Conservation (phyloP, 306 rosid genomes). For the Cercis canadensis region DNA sequence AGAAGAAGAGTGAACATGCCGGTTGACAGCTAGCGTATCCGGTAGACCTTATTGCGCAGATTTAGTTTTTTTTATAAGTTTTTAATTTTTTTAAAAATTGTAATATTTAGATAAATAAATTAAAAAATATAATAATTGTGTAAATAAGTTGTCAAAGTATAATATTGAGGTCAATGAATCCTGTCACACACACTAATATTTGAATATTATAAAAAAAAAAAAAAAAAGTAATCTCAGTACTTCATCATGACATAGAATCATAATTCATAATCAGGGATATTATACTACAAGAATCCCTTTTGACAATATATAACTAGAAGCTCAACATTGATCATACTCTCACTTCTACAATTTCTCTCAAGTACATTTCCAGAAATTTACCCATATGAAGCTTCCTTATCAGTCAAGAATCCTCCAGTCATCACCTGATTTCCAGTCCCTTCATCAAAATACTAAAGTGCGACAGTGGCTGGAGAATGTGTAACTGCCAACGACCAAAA, state of each 20-base stretch:
- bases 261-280: slow-evolving; percentile 12
- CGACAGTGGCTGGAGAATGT: too few species aligned
- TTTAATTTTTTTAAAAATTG: too few species aligned
- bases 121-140: too few species aligned
- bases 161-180: too few species aligned
- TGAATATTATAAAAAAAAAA: neutral
- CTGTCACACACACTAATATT: too few species aligned
- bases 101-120: too few species aligned
- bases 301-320: slow-evolving; percentile 26
- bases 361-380: slow-evolving; percentile 44
- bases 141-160: too few species aligned
- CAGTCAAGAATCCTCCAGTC: slow-evolving; percentile 98
- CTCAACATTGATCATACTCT: slow-evolving; percentile 10
- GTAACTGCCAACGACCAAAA: too few species aligned
- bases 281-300: slow-evolving; percentile 17
- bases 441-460: slow-evolving; percentile 95
- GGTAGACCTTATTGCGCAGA: too few species aligned
- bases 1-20: too few species aligned
- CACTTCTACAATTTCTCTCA: slow-evolving; percentile 12
- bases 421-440: slow-evolving; percentile 97
- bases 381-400: slow-evolving; percentile 93
- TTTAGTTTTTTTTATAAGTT: too few species aligned
- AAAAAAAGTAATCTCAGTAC: neutral
- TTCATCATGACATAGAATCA: slow-evolving; percentile 29
- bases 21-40: too few species aligned